Evolutionary conservation across 1,284 basidiomycete species (phyloP).

Genomic region (Meripilus lineatus): DNA sequence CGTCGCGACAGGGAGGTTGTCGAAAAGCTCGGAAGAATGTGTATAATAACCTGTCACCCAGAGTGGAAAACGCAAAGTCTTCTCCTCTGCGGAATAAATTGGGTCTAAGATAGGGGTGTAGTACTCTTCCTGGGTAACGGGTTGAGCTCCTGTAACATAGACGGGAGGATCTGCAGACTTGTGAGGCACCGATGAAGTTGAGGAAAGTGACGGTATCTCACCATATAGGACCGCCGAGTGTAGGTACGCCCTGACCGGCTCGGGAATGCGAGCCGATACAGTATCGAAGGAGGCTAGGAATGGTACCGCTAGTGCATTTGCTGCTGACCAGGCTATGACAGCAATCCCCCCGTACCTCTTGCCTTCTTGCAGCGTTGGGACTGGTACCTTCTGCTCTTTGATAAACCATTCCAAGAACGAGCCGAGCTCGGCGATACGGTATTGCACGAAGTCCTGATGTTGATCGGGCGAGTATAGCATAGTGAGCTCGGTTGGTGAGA

Average conservation of each 20-base stretch:
- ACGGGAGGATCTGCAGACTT: background rate
- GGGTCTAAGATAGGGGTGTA: background rate
- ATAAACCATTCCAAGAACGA: conserved; percentile 11
- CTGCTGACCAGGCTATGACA: conserved; percentile 12
- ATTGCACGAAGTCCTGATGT: conserved; percentile 10
- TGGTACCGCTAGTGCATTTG: conserved; percentile 7
- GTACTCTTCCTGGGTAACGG: background rate
- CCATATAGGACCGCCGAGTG: conserved; percentile 11
- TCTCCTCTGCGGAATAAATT: background rate
- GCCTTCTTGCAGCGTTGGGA: background rate
- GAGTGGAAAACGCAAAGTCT: background rate
- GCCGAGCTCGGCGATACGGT: conserved; percentile 7
- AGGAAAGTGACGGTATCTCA: background rate
- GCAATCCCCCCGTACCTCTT: conserved; percentile 6
- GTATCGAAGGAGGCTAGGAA: conserved; percentile 9
- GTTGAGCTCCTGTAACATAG: background rate
- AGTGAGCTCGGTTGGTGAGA: conserved; percentile 13
- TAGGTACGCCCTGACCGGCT: conserved; percentile 8
- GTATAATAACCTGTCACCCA: background rate
- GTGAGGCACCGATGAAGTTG: background rate
- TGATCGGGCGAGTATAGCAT: conserved; percentile 3
- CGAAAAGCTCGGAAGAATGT: background rate
- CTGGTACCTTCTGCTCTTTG: conserved; percentile 9
- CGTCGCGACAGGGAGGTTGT: background rate
- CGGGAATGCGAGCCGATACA: conserved; percentile 5